Evolutionary conservation across 2,329 filamentous ascomycete species (phyloP), one percentile per base, ranked within the genome.

Genomic region (Atkinsonella hypoxylon): DNA sequence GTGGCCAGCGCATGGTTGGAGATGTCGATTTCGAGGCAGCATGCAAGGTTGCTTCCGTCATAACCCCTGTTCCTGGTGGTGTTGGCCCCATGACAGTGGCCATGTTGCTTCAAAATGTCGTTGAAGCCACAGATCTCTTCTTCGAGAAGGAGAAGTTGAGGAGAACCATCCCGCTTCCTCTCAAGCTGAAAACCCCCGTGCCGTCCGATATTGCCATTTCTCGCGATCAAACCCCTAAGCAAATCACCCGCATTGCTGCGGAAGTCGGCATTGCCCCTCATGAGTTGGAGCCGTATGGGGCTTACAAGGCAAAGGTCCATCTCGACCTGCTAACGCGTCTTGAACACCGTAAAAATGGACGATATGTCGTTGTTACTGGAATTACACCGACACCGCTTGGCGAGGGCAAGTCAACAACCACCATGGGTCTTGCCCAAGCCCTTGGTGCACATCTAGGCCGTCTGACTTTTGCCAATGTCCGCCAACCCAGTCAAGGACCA

Each of bases 21-120:
- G 93, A 98, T 66, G 93, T 98, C 41, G 89, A 98, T 61, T 97
- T 83, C 60, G 89, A 89, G 48, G 82, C 86, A 42, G 91, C 91
- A 15, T 78, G 77, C 15, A 76, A 94, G 64, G 86, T 96, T 41
- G 93, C 90, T 18, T 95, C 90, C 2, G 80, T 87, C 62, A 96
- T 98, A 62, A 98, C 93, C 2, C 93, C 93, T 1, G 93, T 98
- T 2, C 93, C 93, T 1, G 93, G 93, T 51, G 93, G 93, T 67
- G 93, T 98, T 53, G 93, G 93, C 0, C 93, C 93, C 47, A 98
- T 98, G 93, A 98, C 93, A 3, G 90, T 98, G 56, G 93, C 93
- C 53, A 98, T 98, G 93, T 76, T 98, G 45, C 74, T 98, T 60
- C 87, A 95, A 68, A 98, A 98, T 63, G 90, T 97, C 9, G 85